Conservation (phyloP, 495 filamentous ascomycete species). For the Durotheca rogersii region DNA sequence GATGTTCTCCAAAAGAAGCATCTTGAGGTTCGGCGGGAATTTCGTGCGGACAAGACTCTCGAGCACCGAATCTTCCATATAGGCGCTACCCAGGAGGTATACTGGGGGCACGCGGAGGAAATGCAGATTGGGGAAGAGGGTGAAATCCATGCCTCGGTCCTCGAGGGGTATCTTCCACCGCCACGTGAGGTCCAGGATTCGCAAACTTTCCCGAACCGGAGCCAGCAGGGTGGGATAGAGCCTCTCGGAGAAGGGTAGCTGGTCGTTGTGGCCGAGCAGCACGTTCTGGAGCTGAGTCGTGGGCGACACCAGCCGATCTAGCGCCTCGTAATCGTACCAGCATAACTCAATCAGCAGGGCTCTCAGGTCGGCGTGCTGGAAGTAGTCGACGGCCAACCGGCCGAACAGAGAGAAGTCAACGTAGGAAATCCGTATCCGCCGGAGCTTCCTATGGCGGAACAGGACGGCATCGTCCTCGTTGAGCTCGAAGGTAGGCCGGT, state of each 20-base stretch:
- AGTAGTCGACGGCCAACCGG: conserved; percentile 11
- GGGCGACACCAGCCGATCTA: conserved; percentile 8
- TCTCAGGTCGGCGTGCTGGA: conserved; percentile 13
- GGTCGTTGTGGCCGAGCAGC: conserved; percentile 14
- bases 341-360: conserved; percentile 16
- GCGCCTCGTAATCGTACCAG: conserved; percentile 15
- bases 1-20: conserved; percentile 28
- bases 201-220: conserved; percentile 15
- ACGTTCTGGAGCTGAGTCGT: conserved; percentile 10
- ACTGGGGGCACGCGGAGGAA: conserved; percentile 23
- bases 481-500: conserved; percentile 2
- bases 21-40: conserved; percentile 29
- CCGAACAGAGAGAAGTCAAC: conserved; percentile 23
- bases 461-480: conserved; percentile 20
- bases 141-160: conserved; percentile 25
- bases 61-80: conserved; percentile 13
- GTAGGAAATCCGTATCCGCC: conserved; percentile 17
- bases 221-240: conserved; percentile 14
- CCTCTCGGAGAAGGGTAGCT: conserved; percentile 22
- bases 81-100: conserved; percentile 18
- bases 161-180: conserved; percentile 23
- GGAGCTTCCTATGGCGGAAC: conserved; percentile 22
- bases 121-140: conserved; percentile 20
- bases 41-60: conserved; percentile 15
- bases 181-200: conserved; percentile 25